Evolutionary conservation across 208 protist genomes (phyloP), one percentile per base, ranked within the genome.

Genomic region (Angomonas deanei): DNA sequence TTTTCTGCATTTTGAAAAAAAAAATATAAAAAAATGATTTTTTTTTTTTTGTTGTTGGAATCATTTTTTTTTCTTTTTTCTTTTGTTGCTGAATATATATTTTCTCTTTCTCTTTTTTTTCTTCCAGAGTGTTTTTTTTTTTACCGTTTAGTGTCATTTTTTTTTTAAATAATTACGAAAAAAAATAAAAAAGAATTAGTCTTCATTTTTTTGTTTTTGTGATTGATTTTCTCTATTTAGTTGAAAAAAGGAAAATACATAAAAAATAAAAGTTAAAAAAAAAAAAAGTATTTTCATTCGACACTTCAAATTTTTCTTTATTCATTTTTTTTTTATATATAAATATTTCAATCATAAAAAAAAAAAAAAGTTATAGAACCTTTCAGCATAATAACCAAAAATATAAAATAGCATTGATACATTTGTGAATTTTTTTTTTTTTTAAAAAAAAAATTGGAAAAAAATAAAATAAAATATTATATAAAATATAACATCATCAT

Each of bases 191-290:
- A 27, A 28, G 23, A 21, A 53, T 27, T 53, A 53, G 8, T 59
- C 5, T 38, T 59, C 11, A 32, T 38, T 33, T 66, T 66, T 66
- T 8, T 70, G 50, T 72, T 67, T 59, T 66, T 56, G 50, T 56
- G 4, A 36, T 32, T 56, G 30, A 3, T 32, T 56, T 13, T 53
- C 19, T 53, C 8, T 53, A 15, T 53, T 27, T 28, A 53, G 5
- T 17, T 28, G n/a, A 53, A 17, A 13, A 53, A 24, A 27, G 19
- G 19, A 27, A 53, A 53, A 13, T 27, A 53, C 5, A 10, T 21
- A 53, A 53, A 10, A 53, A 17, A 53, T 53, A 53, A 17, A 53
- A 10, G 8, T 10, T 28, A 17, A 6, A 15, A 24, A 53, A 28
- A 28, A 17, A 53, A 28, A 28, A 27, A 53, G 47, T 21, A 53